These are phyloP conservation scores for Silene uniflora DNA, from an alignment of 148 eudicot genomes.

Conservation along the genomic window DNA sequence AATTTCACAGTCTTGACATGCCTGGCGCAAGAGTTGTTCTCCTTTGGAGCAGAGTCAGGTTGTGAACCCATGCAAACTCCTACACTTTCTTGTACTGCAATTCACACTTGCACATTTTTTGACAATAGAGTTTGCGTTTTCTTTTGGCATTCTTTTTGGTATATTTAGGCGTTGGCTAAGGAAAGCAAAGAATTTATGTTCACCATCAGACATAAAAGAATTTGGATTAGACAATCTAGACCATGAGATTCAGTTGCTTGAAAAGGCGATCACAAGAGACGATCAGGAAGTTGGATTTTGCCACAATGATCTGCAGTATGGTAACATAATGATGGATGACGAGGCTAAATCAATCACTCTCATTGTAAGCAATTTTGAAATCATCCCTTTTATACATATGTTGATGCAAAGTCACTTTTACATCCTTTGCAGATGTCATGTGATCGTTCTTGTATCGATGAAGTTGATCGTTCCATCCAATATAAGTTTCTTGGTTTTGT, in stretches of 20 bases:
- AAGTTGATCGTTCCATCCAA: too few species aligned
- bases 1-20: slow-evolving; percentile 82
- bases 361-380: slow-evolving; percentile 46
- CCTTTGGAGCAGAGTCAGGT: slow-evolving; percentile 81
- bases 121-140: too few species aligned
- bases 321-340: slow-evolving; percentile 89
- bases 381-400: too few species aligned
- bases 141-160: too few species aligned
- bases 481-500: not conserved
- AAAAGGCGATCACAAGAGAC: slow-evolving; percentile 40
- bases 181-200: slow-evolving; percentile 60
- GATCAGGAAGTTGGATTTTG: slow-evolving; percentile 64
- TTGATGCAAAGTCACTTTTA: too few species aligned
- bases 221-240: slow-evolving; percentile 54
- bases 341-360: slow-evolving; percentile 53
- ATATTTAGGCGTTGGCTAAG: slow-evolving; percentile 56
- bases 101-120: too few species aligned
- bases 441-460: too few species aligned
- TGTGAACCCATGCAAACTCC: not conserved
- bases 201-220: slow-evolving; percentile 41
- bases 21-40: slow-evolving; percentile 59
- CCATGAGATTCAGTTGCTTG: slow-evolving; percentile 54
- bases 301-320: slow-evolving; percentile 92
- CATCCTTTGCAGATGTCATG: too few species aligned
- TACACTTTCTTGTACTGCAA: too few species aligned